These are phyloP conservation scores for Flaveria floridana DNA, from an alignment of 140 eudicot genomes.

Conservation along the genomic window DNA sequence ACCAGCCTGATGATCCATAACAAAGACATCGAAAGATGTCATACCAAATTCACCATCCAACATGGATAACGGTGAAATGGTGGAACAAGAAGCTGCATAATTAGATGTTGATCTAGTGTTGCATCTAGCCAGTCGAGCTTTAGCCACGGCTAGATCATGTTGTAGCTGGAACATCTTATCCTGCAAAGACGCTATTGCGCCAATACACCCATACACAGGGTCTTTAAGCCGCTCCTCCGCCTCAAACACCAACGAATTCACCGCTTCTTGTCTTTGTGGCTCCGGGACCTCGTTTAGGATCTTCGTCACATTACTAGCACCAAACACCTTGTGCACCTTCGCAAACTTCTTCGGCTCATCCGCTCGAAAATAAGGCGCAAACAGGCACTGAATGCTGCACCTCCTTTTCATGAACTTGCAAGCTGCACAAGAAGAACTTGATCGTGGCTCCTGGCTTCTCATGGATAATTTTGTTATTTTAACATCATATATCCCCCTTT, in stretches of 20 bases:
- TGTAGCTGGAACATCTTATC: conserved; percentile 73
- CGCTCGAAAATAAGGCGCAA: conserved; percentile 80
- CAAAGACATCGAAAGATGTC: conserved; percentile 26
- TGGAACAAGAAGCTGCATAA: conserved; percentile 31
- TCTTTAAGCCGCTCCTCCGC: conserved; percentile 86
- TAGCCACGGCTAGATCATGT: conserved; percentile 75
- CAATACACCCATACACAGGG: conserved; percentile 93
- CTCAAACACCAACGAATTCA: conserved; percentile 76
- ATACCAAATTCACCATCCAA: conserved; percentile 42
- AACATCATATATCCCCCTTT: conserved; percentile 15
- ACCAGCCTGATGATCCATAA: conserved; percentile 30
- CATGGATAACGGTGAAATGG: conserved; percentile 34
- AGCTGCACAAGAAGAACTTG: conserved; percentile 92
- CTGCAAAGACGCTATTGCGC: conserved; percentile 82
- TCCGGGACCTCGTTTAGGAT: conserved; percentile 80
- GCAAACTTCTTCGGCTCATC: conserved; percentile 81
- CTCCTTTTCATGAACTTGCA: conserved; percentile 85
- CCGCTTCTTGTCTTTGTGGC: conserved; percentile 74
- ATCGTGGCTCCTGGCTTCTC: conserved; percentile 80
- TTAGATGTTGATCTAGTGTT: conserved; percentile 30
- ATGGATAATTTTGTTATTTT: conserved; percentile 29
- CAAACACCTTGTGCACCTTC: conserved; percentile 93
- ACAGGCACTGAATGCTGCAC: conserved; percentile 66
- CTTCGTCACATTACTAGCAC: conserved; percentile 91
- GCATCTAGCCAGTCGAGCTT: conserved; percentile 61